Evolutionary conservation across 2,329 filamentous ascomycete genomes (phyloP), one percentile per base, ranked within the genome.

Genomic region (Fulvia fulva): DNA sequence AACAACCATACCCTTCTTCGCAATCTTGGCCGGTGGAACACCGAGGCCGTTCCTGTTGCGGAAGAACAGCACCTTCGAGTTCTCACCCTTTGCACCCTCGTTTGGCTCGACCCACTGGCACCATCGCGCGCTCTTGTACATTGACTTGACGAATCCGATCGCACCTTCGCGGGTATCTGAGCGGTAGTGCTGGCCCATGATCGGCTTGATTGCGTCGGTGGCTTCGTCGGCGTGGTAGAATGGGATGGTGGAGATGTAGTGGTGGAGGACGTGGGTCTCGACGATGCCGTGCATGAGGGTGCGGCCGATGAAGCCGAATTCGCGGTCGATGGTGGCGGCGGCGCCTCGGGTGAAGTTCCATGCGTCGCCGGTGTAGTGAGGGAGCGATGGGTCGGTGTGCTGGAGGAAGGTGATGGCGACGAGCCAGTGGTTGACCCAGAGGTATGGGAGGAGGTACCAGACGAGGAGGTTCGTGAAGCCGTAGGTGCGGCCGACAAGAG

Each of bases 351-450:
- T 87, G 73, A 91, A 97, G 79, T 88, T 96, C 93, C 93, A 97
- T 70, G 88, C 84, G 63, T 89, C 83, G 60, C 86, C 83, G 57
- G 87, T 84, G 83, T 97, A 97, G 83, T 97, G 93, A 60, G 93
- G 93, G 47, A 97, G 88, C 44, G 88, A 86, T 50, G 92, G 92
- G 75, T 97, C 92, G 72, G 93, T 97, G 84, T 97, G 93, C 79
- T 97, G 93, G 63, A 97, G 86, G 83, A 87, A 97, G 67, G 93
- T 97, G 76, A 97, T 97, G 74, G 92, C 92, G 67, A 97, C 90
- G 57, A 97, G 88, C 93, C 93, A 97, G 85, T 97, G 91, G 84
- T 97, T 96, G 57, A 97, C 92, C 93, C 93, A 97, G 61, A 97
- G 82, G 76, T 97, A 99, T 37, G 94, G 94, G 59, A 95, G 73